phyloP scores from a whole-genome alignment of 2,329 filamentous ascomycete genomes.

The Xylariaceae sp. region DNA sequence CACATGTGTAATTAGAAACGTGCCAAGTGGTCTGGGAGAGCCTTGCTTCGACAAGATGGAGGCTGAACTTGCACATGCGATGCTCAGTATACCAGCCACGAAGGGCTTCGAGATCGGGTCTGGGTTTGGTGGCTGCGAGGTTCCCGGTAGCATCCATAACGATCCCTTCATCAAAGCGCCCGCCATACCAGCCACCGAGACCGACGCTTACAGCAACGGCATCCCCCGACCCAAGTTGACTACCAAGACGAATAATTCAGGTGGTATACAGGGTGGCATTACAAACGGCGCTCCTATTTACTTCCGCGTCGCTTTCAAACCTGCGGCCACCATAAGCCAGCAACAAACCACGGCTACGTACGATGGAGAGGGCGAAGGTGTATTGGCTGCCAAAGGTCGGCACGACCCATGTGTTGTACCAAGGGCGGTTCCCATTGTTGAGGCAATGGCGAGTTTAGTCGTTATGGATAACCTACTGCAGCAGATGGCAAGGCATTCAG shows the following conservation, averaged over 20 bases:
- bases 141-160: conserved; percentile 88
- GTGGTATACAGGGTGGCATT: conserved; percentile 93
- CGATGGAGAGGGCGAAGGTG: conserved; percentile 63
- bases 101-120: conserved; percentile 96
- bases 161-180: conserved; percentile 71
- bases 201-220: conserved; percentile 39
- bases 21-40: conserved; percentile 82
- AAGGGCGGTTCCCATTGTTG: conserved; percentile 80
- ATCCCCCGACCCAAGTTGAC: conserved; percentile 59
- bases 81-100: conserved; percentile 90
- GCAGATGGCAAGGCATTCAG: conserved; percentile 61
- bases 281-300: conserved; percentile 91
- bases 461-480: conserved; percentile 83
- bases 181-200: conserved; percentile 59
- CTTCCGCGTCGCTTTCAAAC: conserved; percentile 94
- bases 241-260: conserved; percentile 92
- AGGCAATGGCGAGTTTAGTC: conserved; percentile 85
- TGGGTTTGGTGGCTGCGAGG: conserved; percentile 81
- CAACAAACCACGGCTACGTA: conserved; percentile 82
- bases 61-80: conserved; percentile 84
- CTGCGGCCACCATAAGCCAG: conserved; percentile 87
- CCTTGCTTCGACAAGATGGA: conserved; percentile 95
- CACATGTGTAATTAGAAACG: conserved; percentile 86
- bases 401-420: conserved; percentile 94
- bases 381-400: conserved; percentile 84